These are phyloP conservation scores for Dioszegia hungarica DNA, from an alignment of 768 basidiomycete species.

Conservation along the genomic window DNA sequence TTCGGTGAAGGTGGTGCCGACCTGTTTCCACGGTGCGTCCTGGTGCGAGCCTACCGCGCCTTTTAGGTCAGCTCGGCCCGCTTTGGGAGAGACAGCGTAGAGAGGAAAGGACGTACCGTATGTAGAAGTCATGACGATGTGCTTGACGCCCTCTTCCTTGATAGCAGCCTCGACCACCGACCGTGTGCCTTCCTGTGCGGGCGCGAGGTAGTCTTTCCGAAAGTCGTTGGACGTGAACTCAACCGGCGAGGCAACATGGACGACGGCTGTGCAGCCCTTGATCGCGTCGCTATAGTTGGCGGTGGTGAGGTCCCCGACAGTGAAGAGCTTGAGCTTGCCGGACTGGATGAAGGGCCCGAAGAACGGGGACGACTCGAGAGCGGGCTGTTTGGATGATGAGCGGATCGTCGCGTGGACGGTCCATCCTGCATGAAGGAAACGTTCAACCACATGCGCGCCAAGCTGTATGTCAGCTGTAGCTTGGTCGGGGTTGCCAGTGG, in stretches of 20 bases:
- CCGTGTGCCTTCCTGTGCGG: slow-evolving; percentile 21
- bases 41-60: slow-evolving; percentile 23
- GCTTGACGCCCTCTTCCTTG: slow-evolving; percentile 12
- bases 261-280: slow-evolving; percentile 25
- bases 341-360: slow-evolving; percentile 17
- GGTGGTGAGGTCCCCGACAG: slow-evolving; percentile 27
- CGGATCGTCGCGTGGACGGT: slow-evolving; percentile 37
- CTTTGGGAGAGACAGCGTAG: background rate
- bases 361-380: slow-evolving; percentile 11
- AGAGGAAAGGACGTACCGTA: slow-evolving; percentile 9
- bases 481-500: too few relatives aligned
- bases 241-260: slow-evolving; percentile 32
- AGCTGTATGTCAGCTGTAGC: slow-evolving; percentile 6
- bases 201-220: slow-evolving; percentile 21
- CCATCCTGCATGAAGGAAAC: slow-evolving; percentile 30
- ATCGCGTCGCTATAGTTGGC: slow-evolving; percentile 30
- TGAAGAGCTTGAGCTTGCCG: slow-evolving; percentile 19
- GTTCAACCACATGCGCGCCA: slow-evolving; percentile 28
- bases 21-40: slow-evolving; percentile 16
- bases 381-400: slow-evolving; percentile 21
- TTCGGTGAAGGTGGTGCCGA: slow-evolving; percentile 25
- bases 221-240: slow-evolving; percentile 22
- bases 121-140: slow-evolving; percentile 18
- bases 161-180: background rate
- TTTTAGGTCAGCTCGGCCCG: background rate